Evolutionary conservation across 78 protist species (phyloP), one percentile per base, ranked within the genome.

Genomic region (Mastigamoeba balamuthi): DNA sequence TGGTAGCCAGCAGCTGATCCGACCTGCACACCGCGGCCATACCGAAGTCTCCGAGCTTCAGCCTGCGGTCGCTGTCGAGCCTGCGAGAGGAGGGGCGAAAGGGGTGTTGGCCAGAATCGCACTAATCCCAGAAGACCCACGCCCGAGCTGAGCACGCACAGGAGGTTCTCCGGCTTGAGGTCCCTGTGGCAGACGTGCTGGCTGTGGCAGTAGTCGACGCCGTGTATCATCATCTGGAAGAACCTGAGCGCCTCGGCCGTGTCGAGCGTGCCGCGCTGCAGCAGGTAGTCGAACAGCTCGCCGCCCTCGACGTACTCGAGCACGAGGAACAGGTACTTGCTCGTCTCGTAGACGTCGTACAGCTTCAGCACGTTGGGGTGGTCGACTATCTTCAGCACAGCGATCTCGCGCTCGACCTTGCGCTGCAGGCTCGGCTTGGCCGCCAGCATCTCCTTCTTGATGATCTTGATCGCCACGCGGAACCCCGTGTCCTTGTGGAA

Each of bases 81-180:
- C 9, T 17, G 41, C 25, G 66, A 27, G 37, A n/a, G n/a, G n/a
- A n/a, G n/a, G n/a, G n/a, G n/a, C n/a, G n/a, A n/a, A n/a, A n/a
- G n/a, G n/a, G n/a, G n/a, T n/a, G n/a, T n/a, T n/a, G 27, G 17
- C 66, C 29, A 58, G 10, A n/a, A 28, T n/a, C n/a, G n/a, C n/a
- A n/a, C n/a, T n/a, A n/a, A n/a, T n/a, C n/a, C n/a, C n/a, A n/a
- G n/a, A n/a, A n/a, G n/a, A n/a, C n/a, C n/a, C n/a, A n/a, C n/a
- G n/a, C n/a, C n/a, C n/a, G n/a, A n/a, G n/a, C n/a, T n/a, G n/a
- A n/a, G 77, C 83, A 43, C 79, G 71, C 1, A 83, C 29, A 83
- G 75, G 33, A 97, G 75, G 72, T 97, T 97, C 75, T 97, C 99
- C n/a, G 98, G 98, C 79, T 96, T 97, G 35, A 97, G 72, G 78